A percentile compares a stretch with the other conserved stretches of the same genome.
These are phyloP conservation scores for Diplocarpon mali DNA, from an alignment of 2,329 filamentous ascomycete species.

Conservation along the genomic window DNA sequence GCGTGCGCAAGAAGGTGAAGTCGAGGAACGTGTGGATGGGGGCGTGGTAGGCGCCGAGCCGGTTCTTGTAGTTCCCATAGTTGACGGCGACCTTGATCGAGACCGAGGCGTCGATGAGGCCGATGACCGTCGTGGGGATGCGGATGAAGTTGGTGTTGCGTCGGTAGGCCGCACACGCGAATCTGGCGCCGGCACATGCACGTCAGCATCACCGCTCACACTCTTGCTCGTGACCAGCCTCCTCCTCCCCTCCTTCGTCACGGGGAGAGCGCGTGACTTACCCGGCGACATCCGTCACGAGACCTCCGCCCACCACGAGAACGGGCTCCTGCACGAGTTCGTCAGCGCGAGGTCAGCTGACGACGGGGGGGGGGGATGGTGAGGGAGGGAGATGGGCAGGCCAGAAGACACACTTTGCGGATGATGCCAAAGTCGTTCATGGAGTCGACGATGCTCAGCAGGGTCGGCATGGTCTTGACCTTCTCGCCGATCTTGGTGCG, in stretches of 20 bases:
- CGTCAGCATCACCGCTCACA: too few species aligned
- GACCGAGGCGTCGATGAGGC: conserved; percentile 63
- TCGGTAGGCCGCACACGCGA: conserved; percentile 60
- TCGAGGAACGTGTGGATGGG: conserved; percentile 64
- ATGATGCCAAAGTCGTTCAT: conserved; percentile 66
- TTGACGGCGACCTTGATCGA: conserved; percentile 73
- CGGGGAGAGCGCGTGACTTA: too few species aligned
- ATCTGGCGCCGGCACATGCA: too few species aligned
- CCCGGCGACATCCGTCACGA: conserved; percentile 66
- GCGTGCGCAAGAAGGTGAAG: conserved; percentile 58
- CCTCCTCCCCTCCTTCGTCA: too few species aligned
- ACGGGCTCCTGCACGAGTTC: conserved; percentile 43
- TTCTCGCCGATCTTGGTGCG: conserved; percentile 68
- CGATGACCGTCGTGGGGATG: conserved; percentile 64
- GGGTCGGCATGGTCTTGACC: conserved; percentile 61
- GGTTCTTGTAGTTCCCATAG: conserved; percentile 67
- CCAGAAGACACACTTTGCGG: conserved; percentile 37
- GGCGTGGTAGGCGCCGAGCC: conserved; percentile 62
- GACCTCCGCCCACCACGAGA: conserved; percentile 54
- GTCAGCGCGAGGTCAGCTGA: too few species aligned
- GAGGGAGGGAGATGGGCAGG: not conserved
- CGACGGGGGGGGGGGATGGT: too few species aligned
- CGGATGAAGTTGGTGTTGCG: conserved; percentile 65
- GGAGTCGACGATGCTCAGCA: conserved; percentile 58
- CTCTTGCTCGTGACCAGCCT: too few species aligned